Base-by-base conservation (phyloP, 2,329 filamentous ascomycete genomes). In the Coniella lustricola region DNA sequence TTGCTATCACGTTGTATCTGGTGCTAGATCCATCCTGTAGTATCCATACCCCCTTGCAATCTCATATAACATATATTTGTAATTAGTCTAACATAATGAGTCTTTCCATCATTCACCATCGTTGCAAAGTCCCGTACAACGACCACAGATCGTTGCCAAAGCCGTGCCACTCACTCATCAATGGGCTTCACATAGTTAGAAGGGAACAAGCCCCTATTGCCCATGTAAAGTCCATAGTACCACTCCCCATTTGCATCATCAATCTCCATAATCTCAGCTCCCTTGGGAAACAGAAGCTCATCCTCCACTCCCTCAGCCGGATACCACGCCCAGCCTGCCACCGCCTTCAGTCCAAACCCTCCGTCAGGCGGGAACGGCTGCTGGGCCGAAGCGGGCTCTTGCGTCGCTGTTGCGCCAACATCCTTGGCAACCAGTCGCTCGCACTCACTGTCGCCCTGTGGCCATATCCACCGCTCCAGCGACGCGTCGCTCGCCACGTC, bases 241-340 rank as follows among this genome's bases (percentile, higher is more conserved):
- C 90, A 97, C 63, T 95, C 90, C 16, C 84, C 87, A 63, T 95
- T 95, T 41, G 94, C 81, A 64, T 93, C 86, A 62, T 91, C 85
- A 33, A 85, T 81, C 68, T 97, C 91, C 7, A 76, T 75, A 13
- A 97, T 78, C 64, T 93, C 87, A 0, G 90, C 90, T 9, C 86
- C 83, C 44, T 82, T 82, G 0, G 91, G 91, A 57, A 97, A 96
- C 54, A 83, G 66, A 35, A 97, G 67, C 67, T 97, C 91, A 61
- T 95, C 87, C 17, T 71, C 72, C 1, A 77, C 77, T 0, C 69
- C 75, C 0, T 74, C 67, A 2, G 77, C 76, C 0, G 89, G 88
- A 60, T 85, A 90, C 75, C 88, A 95, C 3, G 81, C 76, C 86
- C 88, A 96, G 14, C 76, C 66, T 0, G 88, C 88, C 20, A 75